These are phyloP conservation scores for Clonostachys rosea DNA, from an alignment of 2,329 filamentous ascomycete genomes.

Conservation along the genomic window DNA sequence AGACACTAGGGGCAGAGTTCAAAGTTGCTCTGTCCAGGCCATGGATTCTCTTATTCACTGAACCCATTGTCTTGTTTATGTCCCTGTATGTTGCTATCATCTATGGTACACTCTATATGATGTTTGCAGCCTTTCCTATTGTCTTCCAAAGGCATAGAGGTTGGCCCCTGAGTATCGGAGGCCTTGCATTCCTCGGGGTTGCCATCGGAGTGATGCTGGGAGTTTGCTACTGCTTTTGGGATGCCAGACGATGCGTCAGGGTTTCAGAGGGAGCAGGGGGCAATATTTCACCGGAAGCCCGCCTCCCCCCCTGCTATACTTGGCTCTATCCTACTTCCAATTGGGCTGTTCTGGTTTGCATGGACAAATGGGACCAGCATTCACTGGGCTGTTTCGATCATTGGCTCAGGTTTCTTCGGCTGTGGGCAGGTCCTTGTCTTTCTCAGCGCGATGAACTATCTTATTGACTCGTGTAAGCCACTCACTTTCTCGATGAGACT, in stretches of 20 bases:
- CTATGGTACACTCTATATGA: slow-evolving; percentile 42
- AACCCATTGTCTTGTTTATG: slow-evolving; percentile 57
- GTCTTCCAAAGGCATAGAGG: slow-evolving; percentile 49
- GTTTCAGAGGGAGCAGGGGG: slow-evolving; percentile 6
- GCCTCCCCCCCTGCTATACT: slow-evolving; percentile 48
- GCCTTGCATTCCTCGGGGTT: slow-evolving; percentile 55
- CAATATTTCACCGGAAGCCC: slow-evolving; percentile 38
- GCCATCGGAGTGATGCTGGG: slow-evolving; percentile 52
- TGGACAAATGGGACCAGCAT: slow-evolving; percentile 47
- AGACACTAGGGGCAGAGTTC: slow-evolving; percentile 24
- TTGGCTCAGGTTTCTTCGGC: slow-evolving; percentile 37
- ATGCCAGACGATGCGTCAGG: slow-evolving; percentile 6
- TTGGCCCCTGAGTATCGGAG: slow-evolving; percentile 45
- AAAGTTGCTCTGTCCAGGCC: slow-evolving; percentile 50
- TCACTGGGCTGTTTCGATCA: slow-evolving; percentile 43
- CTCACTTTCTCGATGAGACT: no score
- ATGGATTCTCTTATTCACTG: slow-evolving; percentile 54
- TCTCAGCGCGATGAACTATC: slow-evolving; percentile 52
- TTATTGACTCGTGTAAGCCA: slow-evolving; percentile 45
- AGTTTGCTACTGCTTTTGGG: slow-evolving; percentile 38
- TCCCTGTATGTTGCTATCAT: slow-evolving; percentile 53
- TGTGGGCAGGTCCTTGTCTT: slow-evolving; percentile 56
- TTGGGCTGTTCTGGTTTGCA: slow-evolving; percentile 56
- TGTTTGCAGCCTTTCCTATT: slow-evolving; percentile 43
- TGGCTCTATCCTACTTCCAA: slow-evolving; percentile 45